Evolutionary conservation across 257 asterid species (phyloP).

Genomic region (Penstemon newberryi): DNA sequence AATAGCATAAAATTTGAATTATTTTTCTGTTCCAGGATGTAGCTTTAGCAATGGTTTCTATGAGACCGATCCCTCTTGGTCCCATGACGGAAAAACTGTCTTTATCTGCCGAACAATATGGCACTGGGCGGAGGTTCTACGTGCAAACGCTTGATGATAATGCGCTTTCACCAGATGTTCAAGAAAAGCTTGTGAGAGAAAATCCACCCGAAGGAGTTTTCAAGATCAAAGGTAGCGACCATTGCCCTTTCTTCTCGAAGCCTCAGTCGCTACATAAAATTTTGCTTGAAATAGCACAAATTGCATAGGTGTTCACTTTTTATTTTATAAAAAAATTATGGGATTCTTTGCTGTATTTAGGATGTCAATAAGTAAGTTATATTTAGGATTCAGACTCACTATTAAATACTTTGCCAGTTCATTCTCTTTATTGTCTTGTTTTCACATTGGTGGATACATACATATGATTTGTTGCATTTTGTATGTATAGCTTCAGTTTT

Average conservation of each 20-base stretch:
- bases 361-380: constrained; percentile 27
- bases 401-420: neutral
- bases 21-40: constrained; percentile 46
- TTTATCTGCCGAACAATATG: constrained; percentile 52
- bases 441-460: too few relatives aligned
- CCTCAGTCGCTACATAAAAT: constrained; percentile 86
- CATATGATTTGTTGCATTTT: too few relatives aligned
- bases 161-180: constrained; percentile 80
- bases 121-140: constrained; percentile 70
- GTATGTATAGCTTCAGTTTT: too few relatives aligned
- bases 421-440: neutral
- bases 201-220: constrained; percentile 90
- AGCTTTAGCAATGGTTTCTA: constrained; percentile 75
- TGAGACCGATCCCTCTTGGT: constrained; percentile 72
- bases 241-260: constrained; percentile 97
- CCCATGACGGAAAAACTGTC: constrained; percentile 66
- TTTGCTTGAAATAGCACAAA: constrained; percentile 86
- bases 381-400: constrained; percentile 22
- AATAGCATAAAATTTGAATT: too few relatives aligned
- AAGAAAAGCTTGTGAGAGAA: constrained; percentile 86
- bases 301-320: constrained; percentile 38
- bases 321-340: neutral
- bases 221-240: constrained; percentile 94
- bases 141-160: constrained; percentile 78
- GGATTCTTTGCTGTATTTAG: constrained; percentile 23